These are phyloP conservation scores for Talaromyces proteolyticus DNA, from an alignment of 495 filamentous ascomycete species.

Conservation along the genomic window DNA sequence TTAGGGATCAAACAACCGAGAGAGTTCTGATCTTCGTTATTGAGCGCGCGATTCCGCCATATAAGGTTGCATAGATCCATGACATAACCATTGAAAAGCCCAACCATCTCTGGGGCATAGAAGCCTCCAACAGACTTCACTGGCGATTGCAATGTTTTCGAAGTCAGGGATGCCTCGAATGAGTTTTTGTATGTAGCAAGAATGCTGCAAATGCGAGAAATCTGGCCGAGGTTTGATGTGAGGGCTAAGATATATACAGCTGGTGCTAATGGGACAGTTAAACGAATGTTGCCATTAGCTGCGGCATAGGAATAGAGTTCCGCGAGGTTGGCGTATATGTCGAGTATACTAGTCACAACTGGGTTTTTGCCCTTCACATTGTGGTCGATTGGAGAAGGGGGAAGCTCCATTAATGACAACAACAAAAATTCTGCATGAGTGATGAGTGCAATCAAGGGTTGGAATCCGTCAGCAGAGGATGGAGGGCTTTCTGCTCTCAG, in stretches of 20 bases:
- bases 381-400: slow-evolving; percentile 15
- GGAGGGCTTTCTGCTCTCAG: slow-evolving; percentile 21
- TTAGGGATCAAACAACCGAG: slow-evolving; percentile 62
- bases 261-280: slow-evolving; percentile 61
- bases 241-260: slow-evolving; percentile 69
- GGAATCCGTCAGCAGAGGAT: slow-evolving; percentile 18
- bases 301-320: slow-evolving; percentile 48
- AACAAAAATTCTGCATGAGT: slow-evolving; percentile 56
- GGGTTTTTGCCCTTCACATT: slow-evolving; percentile 14
- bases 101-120: slow-evolving; percentile 37
- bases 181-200: slow-evolving; percentile 63
- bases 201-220: slow-evolving; percentile 69
- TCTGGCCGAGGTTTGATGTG: slow-evolving; percentile 48
- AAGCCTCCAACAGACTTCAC: background rate
- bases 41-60: slow-evolving; percentile 75
- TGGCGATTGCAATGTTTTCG: slow-evolving; percentile 21
- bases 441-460: slow-evolving; percentile 41
- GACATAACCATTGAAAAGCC: slow-evolving; percentile 76
- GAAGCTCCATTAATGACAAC: slow-evolving; percentile 53
- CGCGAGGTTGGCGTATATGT: slow-evolving; percentile 61
- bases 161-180: slow-evolving; percentile 61
- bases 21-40: slow-evolving; percentile 60
- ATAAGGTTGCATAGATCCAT: slow-evolving; percentile 88
- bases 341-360: slow-evolving; percentile 42
- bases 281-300: slow-evolving; percentile 44